Evolutionary conservation across 1,139 yeast genomes (phyloP), one percentile per base, ranked within the genome.

Genomic region (Hanseniaspora sp.): DNA sequence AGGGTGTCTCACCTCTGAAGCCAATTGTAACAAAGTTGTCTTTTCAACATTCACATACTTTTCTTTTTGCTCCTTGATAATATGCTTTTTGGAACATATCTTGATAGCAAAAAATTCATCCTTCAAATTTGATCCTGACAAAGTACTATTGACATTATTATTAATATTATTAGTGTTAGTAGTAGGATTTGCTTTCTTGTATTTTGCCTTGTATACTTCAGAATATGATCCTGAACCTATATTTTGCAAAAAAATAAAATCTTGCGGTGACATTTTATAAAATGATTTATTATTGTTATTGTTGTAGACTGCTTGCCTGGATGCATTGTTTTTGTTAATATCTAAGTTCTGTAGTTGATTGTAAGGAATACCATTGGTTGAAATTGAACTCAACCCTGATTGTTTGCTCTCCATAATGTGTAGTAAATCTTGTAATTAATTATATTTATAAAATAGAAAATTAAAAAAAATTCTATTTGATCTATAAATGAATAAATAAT

Each of bases 211-310:
- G 52, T 84, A 85, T 6, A 92, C 97, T 7, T 95, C 88, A 4
- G 97, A 90, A 65, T 92, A 94, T 1, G 96, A 87, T 1, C 99
- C 99, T 66, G 88, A 96, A 9, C 99, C 99, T 44, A 94, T 76
- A 56, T 83, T 80, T 54, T 83, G 81, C 38, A 95, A 92, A 64
- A 92, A 88, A 59, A 81, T 80, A 69, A 90, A 94, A 69, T 92
- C 98, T 59, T 77, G 76, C 1, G 90, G 95, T 17, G 83, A 76
- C 63, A 86, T 74, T 62, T 78, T 78, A 59, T 74, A 65, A 3
- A 44, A 38, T 17, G 28, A 7, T 13, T 8, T 23, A 5, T 37
- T 11, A 13, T 7, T 40, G 12, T 15, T 11, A 5, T 33, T 17
- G 6, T 13, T 43, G 23, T 23, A 23, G 2, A 23, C 4, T 23